A percentile compares a stretch with the other conserved stretches of the same genome.
phyloP scores from a whole-genome alignment of 2,329 filamentous ascomycete genomes.

The Cyphellophora attinorum region DNA sequence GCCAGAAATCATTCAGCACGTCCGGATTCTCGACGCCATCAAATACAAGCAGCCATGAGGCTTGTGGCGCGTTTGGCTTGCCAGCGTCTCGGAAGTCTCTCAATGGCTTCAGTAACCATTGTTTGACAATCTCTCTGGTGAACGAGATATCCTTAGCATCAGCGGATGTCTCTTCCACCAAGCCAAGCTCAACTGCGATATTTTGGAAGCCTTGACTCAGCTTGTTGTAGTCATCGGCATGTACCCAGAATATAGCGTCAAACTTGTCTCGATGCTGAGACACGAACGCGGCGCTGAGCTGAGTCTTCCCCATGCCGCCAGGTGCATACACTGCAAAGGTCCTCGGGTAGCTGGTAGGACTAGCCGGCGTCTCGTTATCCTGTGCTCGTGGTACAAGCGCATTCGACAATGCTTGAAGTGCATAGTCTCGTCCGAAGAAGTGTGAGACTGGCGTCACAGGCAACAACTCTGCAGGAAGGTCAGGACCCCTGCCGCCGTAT shows the following conservation, averaged over 20 bases:
- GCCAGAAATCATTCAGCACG: slow-evolving; percentile 3
- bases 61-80: neutral
- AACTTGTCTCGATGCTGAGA: slow-evolving; percentile 1
- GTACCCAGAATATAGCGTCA: slow-evolving; percentile 3
- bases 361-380: too few relatives aligned
- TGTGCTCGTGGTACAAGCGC: too few relatives aligned
- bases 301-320: slow-evolving; percentile 3
- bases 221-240: slow-evolving; percentile 2
- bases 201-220: slow-evolving; percentile 2
- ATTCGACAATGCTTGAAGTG: too few relatives aligned
- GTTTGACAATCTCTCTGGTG: slow-evolving; percentile 1
- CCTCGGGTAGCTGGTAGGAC: too few relatives aligned
- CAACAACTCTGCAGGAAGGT: too few relatives aligned
- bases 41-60: slow-evolving; percentile 3
- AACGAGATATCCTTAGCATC: slow-evolving; percentile 3
- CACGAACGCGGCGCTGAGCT: neutral
- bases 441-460: too few relatives aligned
- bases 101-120: slow-evolving; percentile 3
- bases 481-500: too few relatives aligned
- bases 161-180: slow-evolving; percentile 1
- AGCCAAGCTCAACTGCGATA: slow-evolving; percentile 1
- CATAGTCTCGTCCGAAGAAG: too few relatives aligned
- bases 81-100: neutral
- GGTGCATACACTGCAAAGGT: neutral
- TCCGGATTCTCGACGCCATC: slow-evolving; percentile 3